Conservation (phyloP, 441 rosid species). For the Corymbia citriodora region DNA sequence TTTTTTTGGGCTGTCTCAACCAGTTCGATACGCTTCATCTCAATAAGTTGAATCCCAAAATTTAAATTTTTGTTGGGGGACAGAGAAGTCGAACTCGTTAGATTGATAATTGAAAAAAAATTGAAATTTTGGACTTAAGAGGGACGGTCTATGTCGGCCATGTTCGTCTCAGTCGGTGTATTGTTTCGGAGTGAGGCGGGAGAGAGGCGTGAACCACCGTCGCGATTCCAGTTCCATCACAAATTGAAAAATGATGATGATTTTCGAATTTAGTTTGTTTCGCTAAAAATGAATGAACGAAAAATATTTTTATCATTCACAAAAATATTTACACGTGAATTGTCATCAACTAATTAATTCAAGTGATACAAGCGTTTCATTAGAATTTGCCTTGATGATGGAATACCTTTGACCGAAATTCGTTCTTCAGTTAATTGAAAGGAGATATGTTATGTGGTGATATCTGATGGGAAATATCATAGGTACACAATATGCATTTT, state of each 20-base stretch:
- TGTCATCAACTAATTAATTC: not conserved
- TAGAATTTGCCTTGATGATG: no score
- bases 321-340: not conserved
- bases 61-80: not conserved
- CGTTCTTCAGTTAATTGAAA: no score
- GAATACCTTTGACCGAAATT: no score
- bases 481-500: no score
- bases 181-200: not conserved
- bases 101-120: not conserved
- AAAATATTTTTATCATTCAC: not conserved
- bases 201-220: not conserved
- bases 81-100: not conserved
- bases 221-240: not conserved
- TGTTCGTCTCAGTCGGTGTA: no score
- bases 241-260: not conserved
- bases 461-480: no score
- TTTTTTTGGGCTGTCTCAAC: no score
- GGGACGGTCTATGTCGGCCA: not conserved
- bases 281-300: not conserved
- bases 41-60: not conserved
- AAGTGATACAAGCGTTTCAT: not conserved
- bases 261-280: not conserved
- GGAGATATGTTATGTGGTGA: no score
- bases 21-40: not conserved
- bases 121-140: not conserved